Conservation (phyloP, 768 basidiomycete species). For the Psilocybe azurescens region DNA sequence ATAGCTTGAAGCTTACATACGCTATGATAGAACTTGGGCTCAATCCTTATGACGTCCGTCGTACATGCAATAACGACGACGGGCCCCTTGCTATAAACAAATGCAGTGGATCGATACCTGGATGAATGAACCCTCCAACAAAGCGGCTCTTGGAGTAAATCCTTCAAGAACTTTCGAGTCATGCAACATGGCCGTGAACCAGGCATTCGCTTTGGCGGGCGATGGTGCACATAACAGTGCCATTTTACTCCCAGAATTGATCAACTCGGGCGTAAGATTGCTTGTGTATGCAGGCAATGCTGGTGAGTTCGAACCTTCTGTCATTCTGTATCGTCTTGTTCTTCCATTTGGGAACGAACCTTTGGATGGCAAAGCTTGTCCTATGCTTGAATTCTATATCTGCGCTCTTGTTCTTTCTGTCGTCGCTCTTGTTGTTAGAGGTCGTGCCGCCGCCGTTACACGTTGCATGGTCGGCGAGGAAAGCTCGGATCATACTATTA, state of each 20-base stretch:
- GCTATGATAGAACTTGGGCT: slow-evolving; percentile 62
- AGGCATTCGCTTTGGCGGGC: slow-evolving; percentile 80
- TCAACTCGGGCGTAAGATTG: slow-evolving; percentile 83
- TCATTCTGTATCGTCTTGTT: slow-evolving; percentile 4
- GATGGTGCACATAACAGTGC: slow-evolving; percentile 89
- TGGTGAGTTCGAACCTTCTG: slow-evolving; percentile 44
- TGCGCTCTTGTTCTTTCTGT: background rate
- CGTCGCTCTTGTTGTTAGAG: background rate
- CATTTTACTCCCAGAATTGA: slow-evolving; percentile 74
- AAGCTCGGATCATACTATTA: slow-evolving; percentile 9
- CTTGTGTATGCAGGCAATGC: slow-evolving; percentile 92
- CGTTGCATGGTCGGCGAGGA: slow-evolving; percentile 17
- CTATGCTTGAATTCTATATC: background rate
- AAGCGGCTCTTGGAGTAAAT: slow-evolving; percentile 80
- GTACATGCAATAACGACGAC: slow-evolving; percentile 62
- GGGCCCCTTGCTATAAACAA: slow-evolving; percentile 80
- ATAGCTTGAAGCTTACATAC: background rate
- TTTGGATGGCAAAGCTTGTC: background rate
- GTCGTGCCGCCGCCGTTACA: slow-evolving; percentile 15
- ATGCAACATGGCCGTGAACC: slow-evolving; percentile 85
- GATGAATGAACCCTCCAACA: slow-evolving; percentile 80
- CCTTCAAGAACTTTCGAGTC: slow-evolving; percentile 61
- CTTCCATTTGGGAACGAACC: background rate
- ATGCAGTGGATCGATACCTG: slow-evolving; percentile 89
- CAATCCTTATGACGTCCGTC: slow-evolving; percentile 91